Base-by-base conservation (phyloP, 768 basidiomycete genomes). In the Trametes cingulata region DNA sequence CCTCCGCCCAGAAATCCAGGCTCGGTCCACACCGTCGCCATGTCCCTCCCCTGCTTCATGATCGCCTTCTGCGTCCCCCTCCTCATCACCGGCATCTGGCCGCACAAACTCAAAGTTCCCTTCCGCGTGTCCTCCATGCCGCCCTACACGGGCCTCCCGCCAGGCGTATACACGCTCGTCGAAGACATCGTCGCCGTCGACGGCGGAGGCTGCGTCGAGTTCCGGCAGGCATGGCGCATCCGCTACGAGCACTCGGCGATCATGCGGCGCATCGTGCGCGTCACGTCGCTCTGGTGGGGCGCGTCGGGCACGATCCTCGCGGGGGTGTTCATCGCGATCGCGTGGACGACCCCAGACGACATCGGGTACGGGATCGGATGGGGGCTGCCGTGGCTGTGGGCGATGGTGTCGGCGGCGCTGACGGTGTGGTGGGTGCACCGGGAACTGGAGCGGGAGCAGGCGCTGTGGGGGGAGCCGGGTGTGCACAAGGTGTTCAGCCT, bases 141-240 rank as follows among this genome's bases (percentile, higher is more conserved):
- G 1, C 45, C 65, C 1, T 46, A 58, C 45, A 62, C 68, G 25
- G 65, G 61, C 14, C 68, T 73, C n/a, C 72, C 72, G 3, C 72
- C 72, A 2, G 62, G 66, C 36, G 65, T 68, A 0, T 73, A 70
- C 66, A 69, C 67, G 29, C 62, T 69, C 42, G 69, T 71, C 42
- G 72, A 73, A 55, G 72, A 73, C 61, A 55, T 73, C 63, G 62
- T 73, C 49, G 70, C 72, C 33, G 72, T 73, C 39, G 72, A 73
- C 52, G 72, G 72, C 37, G 69, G 71, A 27, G 72, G 70, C 48
- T 65, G 70, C 46, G 65, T 67, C 54, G 67, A 67, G 53, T 73
- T 73, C 65, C 72, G 69, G 6, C 68, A 73, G 60, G 72, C 70
- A 5, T 73, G 72, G 72, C 71, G 71, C 15, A 66, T 67, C 33